These are phyloP conservation scores for Xylaria curta DNA, from an alignment of 495 filamentous ascomycete species.

Conservation along the genomic window DNA sequence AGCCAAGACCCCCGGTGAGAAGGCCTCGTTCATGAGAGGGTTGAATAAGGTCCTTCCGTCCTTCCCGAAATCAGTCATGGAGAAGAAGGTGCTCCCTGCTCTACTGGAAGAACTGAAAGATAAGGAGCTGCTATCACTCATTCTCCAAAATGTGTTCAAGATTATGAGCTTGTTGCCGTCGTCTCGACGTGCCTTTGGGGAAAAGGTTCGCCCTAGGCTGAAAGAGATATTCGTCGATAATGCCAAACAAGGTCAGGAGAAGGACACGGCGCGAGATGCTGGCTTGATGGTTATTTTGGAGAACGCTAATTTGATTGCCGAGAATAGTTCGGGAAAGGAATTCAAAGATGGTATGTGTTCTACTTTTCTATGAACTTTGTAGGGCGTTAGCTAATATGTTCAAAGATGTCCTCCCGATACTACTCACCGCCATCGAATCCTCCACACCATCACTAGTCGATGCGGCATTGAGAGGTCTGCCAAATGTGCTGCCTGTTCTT, in stretches of 20 bases:
- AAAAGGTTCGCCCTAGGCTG: slow-evolving; percentile 82
- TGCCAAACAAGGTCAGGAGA: slow-evolving; percentile 63
- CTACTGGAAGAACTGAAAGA: slow-evolving; percentile 93
- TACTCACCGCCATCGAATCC: slow-evolving; percentile 81
- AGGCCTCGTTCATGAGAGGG: slow-evolving; percentile 88
- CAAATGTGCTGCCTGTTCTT: slow-evolving; percentile 75
- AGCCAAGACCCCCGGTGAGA: slow-evolving; percentile 89
- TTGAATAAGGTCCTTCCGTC: slow-evolving; percentile 83
- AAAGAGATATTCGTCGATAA: slow-evolving; percentile 78
- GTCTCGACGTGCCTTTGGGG: slow-evolving; percentile 76
- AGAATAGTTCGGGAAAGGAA: slow-evolving; percentile 85
- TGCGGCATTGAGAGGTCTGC: slow-evolving; percentile 75
- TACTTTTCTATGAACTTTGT: neutral
- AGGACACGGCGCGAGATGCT: slow-evolving; percentile 83
- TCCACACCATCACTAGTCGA: slow-evolving; percentile 88
- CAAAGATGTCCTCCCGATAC: slow-evolving; percentile 82
- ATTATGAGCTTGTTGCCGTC: slow-evolving; percentile 79
- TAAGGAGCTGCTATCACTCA: slow-evolving; percentile 78
- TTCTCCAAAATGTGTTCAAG: slow-evolving; percentile 89
- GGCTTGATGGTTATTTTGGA: slow-evolving; percentile 89
- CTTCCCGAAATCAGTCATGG: slow-evolving; percentile 90
- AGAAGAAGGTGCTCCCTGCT: slow-evolving; percentile 89
- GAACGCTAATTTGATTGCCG: slow-evolving; percentile 73
- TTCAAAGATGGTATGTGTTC: slow-evolving; percentile 81
- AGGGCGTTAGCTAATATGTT: neutral